Conservation (phyloP, 1,284 basidiomycete species). For the Leccinum variabile region DNA sequence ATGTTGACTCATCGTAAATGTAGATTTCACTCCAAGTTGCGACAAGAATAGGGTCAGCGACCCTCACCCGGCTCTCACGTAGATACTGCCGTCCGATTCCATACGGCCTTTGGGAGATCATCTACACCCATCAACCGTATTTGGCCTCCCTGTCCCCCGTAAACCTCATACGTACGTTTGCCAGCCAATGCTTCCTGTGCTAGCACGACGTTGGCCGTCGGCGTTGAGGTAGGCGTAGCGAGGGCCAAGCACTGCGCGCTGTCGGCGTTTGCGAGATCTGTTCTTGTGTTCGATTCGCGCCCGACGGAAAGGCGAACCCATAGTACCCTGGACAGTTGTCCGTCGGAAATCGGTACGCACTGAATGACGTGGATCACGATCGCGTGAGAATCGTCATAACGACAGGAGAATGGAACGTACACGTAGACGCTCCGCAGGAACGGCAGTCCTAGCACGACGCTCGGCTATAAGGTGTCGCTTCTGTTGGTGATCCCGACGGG, state of each 20-base stretch:
- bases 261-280: constrained; percentile 31
- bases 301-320: constrained; percentile 33
- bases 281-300: constrained; percentile 28
- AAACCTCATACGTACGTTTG: constrained; percentile 17
- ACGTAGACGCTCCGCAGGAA: constrained; percentile 36
- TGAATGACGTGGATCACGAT: constrained; percentile 1
- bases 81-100: constrained; percentile 27
- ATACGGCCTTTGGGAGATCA: constrained; percentile 22
- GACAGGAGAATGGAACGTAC: constrained; percentile 17
- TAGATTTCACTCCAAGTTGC: background rate
- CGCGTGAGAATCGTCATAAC: background rate
- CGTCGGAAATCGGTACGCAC: constrained; percentile 36
- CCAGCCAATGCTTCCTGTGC: constrained; percentile 9
- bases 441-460: constrained; percentile 26
- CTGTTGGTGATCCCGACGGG: constrained; percentile 27
- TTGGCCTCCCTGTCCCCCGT: constrained; percentile 11
- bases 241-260: constrained; percentile 29
- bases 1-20: background rate
- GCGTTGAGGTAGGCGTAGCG: constrained; percentile 30
- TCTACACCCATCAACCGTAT: constrained; percentile 19
- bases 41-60: background rate
- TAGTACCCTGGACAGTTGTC: constrained; percentile 32
- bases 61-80: constrained; percentile 4
- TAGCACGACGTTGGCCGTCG: constrained; percentile 14
- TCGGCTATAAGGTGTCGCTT: constrained; percentile 8